A percentile compares a stretch with the other conserved stretches of the same genome.
These are phyloP conservation scores for Aureobasidium lini DNA, from an alignment of 2,329 filamentous ascomycete species.

Conservation along the genomic window DNA sequence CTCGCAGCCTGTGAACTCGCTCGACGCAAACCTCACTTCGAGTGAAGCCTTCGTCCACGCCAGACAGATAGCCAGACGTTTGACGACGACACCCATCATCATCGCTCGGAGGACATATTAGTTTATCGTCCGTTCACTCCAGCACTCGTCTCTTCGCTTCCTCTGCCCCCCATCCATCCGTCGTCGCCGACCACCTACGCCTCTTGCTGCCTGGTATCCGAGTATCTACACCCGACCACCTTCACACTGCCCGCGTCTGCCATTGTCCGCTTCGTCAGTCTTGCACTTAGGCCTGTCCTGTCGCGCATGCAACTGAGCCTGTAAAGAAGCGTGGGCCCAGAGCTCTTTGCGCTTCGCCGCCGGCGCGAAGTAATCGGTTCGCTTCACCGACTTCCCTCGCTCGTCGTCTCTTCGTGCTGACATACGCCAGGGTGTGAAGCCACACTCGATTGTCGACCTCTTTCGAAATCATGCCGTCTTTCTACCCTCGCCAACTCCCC, in stretches of 20 bases:
- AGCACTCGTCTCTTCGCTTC: conserved; percentile 15
- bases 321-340: conserved; percentile 14
- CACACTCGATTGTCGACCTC: conserved; percentile 30
- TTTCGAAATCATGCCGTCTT: conserved; percentile 42
- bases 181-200: conserved; percentile 5
- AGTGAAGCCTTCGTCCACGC: not conserved
- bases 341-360: conserved; percentile 16
- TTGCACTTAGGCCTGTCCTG: not conserved
- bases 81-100: not conserved
- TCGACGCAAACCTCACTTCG: not conserved
- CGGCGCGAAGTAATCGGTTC: conserved; percentile 17
- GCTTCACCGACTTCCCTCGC: not conserved
- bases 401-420: not conserved
- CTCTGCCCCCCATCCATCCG: not conserved
- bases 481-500: conserved; percentile 40
- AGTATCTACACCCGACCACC: not conserved
- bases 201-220: conserved; percentile 1
- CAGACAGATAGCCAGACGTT: too few relatives aligned
- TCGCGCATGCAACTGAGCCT: conserved; percentile 16
- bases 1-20: not conserved
- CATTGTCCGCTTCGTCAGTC: not conserved
- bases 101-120: not conserved
- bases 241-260: not conserved
- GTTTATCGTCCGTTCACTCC: not conserved
- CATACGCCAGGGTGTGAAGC: conserved; percentile 24